Conservation (phyloP, 1,284 basidiomycete genomes). For the Cutaneotrichosporon sp. region DNA sequence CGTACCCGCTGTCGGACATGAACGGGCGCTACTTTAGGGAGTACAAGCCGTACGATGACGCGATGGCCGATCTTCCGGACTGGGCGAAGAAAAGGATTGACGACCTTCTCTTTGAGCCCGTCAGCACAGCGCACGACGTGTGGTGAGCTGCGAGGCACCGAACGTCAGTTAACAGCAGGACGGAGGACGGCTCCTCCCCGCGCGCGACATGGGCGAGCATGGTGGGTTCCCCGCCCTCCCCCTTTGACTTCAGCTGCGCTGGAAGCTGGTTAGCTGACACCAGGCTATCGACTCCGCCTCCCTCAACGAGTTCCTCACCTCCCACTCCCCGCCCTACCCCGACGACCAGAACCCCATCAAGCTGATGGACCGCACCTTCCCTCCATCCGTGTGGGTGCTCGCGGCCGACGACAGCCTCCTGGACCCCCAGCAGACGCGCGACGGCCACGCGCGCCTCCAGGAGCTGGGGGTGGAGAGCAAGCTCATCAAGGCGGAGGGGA, state of each 20-base stretch:
- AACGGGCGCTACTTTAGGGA: not conserved
- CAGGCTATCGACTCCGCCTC: constrained; percentile 4
- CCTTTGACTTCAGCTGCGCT: no score
- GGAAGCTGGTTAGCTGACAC: no score
- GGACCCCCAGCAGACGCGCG: not conserved
- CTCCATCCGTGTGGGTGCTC: constrained; percentile 1
- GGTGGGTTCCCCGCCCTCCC: no score
- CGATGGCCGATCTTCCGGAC: not conserved
- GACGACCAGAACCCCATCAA: not conserved
- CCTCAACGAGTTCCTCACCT: not conserved
- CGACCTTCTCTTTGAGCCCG: not conserved
- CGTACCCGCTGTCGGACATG: constrained; percentile 5
- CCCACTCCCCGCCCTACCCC: not conserved
- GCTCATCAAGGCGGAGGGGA: not conserved
- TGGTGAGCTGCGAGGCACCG: not conserved
- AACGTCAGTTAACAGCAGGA: constrained; percentile 2
- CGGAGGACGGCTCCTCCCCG: not conserved
- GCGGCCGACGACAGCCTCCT: constrained; percentile 8
- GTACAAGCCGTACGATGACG: not conserved
- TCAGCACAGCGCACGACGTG: constrained; percentile 1
- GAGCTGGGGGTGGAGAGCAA: constrained; percentile 3
- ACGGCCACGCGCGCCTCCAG: not conserved
- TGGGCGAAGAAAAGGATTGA: constrained; percentile 2
- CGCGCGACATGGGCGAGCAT: not conserved
- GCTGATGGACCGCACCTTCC: not conserved